Evolutionary conservation across 2,329 filamentous ascomycete species (phyloP).

Genomic region (Aspergillus latus): DNA sequence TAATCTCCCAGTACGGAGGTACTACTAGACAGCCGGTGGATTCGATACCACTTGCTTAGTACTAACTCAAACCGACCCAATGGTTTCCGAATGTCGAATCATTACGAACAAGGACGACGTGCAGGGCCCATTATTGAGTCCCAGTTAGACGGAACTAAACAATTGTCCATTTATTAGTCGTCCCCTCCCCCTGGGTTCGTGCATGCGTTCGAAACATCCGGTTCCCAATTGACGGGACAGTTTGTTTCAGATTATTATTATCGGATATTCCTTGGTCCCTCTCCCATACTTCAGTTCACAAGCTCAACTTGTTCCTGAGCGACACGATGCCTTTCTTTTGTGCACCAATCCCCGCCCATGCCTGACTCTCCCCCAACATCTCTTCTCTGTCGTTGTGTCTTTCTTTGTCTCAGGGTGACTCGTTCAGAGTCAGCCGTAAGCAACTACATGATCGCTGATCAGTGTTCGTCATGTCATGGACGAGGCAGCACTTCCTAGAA

Average conservation of each 20-base stretch:
- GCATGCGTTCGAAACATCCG: conserved; percentile 5
- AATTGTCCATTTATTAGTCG: conserved; percentile 1
- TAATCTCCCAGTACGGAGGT: not conserved
- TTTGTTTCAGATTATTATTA: conserved; percentile 4
- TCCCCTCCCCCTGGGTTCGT: conserved; percentile 2
- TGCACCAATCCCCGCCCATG: not conserved
- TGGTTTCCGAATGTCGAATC: not conserved
- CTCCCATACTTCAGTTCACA: conserved; percentile 3
- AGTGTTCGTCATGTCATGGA: conserved; percentile 32
- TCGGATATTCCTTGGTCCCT: not conserved
- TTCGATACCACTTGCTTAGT: not conserved
- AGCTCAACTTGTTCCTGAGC: not conserved
- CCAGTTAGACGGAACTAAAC: conserved; percentile 4
- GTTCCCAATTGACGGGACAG: conserved; percentile 8
- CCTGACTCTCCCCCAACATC: conserved; percentile 1
- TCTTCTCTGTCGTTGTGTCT: not conserved
- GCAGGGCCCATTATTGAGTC: conserved; percentile 3
- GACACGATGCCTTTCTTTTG: not conserved
- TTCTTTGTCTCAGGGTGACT: not conserved
- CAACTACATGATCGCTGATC: conserved; percentile 3
- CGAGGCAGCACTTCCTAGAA: conserved; percentile 20
- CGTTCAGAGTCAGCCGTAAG: not conserved
- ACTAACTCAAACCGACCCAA: not conserved
- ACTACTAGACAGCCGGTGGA: not conserved
- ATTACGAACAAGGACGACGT: not conserved